Evolutionary conservation across 345 rosid species (phyloP), one percentile per base, ranked within the genome.

Genomic region (Populus deltoides): DNA sequence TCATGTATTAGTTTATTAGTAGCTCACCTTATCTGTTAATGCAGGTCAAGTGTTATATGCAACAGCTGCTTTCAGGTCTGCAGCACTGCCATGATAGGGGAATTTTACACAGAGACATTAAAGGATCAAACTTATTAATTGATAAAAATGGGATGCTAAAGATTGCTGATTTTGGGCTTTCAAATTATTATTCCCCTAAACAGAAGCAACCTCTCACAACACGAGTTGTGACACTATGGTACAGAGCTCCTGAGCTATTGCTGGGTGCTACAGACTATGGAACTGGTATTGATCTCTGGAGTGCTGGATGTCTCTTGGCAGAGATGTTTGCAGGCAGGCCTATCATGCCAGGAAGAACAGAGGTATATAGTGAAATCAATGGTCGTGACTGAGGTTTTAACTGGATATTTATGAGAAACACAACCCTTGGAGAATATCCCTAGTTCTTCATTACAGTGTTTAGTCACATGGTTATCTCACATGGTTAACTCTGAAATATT

Each of bases 221-320:
- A 77, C 78, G 89, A 62, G 92, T 89, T 24, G 89, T 91, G 72
- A 91, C 90, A 17, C 90, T 88, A 24, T 87, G 91, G 92, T 91
- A 91, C 66, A 81, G 92, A 84, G 88, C 94, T 27, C 92, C 89
- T 24, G 94, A 91, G 81, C 85, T 91, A 6, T 76, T 91, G 71
- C 65, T 89, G 73, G 92, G 94, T 66, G 73, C 88, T n/a, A 87
- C 91, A 11, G 71, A 82, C 59, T 86, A 91, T 68, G 90, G 92
- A 69, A 85, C 79, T 22, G 92, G 90, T 33, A 88, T 91, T 81
- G 92, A 91, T 82, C 85, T 91, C 57, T 91, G 89, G 92, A 91
- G 92, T 80, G 88, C 91, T 7, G 91, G 94, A 69, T 88, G 92
- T 82, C 89, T 91, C 78, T 80, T 91, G 79, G 91, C 91, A 7